These are phyloP conservation scores for Cudoniella acicularis DNA, from an alignment of 495 filamentous ascomycete species.

Conservation along the genomic window DNA sequence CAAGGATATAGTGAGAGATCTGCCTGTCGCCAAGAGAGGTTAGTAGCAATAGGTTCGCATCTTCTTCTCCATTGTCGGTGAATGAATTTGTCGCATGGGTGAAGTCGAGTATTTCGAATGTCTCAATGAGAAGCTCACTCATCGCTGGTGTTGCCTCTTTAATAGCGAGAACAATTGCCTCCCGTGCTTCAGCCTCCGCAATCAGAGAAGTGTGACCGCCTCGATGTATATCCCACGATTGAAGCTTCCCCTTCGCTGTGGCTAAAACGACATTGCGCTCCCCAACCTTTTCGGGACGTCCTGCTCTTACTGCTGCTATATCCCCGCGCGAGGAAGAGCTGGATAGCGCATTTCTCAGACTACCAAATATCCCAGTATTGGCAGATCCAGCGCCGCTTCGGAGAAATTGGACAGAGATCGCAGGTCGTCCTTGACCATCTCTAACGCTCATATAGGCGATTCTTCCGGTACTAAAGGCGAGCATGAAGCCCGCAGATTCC, in stretches of 20 bases:
- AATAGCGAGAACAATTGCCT: slow-evolving; percentile 32
- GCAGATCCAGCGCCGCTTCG: slow-evolving; percentile 41
- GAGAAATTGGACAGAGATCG: slow-evolving; percentile 71
- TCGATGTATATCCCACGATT: slow-evolving; percentile 84
- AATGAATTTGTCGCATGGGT: slow-evolving; percentile 30
- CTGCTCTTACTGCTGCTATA: slow-evolving; percentile 70
- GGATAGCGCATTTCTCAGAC: slow-evolving; percentile 66
- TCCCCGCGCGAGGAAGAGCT: slow-evolving; percentile 65
- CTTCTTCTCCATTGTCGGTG: slow-evolving; percentile 24
- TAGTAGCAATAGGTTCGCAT: slow-evolving; percentile 27
- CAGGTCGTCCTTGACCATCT: slow-evolving; percentile 80
- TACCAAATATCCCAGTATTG: slow-evolving; percentile 65
- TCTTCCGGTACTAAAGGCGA: slow-evolving; percentile 78
- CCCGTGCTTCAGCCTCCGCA: slow-evolving; percentile 33
- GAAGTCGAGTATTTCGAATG: slow-evolving; percentile 43
- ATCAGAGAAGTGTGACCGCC: slow-evolving; percentile 56
- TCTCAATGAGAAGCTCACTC: slow-evolving; percentile 19
- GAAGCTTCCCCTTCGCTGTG: slow-evolving; percentile 67
- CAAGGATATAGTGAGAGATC: slow-evolving; percentile 42
- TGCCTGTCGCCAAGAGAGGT: slow-evolving; percentile 25
- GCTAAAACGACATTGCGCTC: slow-evolving; percentile 80
- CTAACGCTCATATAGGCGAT: slow-evolving; percentile 79
- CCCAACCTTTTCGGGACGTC: slow-evolving; percentile 64
- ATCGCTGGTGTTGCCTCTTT: slow-evolving; percentile 24
- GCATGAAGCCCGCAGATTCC: slow-evolving; percentile 77